Evolutionary conservation across 2,329 filamentous ascomycete genomes (phyloP).

Genomic region (Hymenoscyphus fructigenus): DNA sequence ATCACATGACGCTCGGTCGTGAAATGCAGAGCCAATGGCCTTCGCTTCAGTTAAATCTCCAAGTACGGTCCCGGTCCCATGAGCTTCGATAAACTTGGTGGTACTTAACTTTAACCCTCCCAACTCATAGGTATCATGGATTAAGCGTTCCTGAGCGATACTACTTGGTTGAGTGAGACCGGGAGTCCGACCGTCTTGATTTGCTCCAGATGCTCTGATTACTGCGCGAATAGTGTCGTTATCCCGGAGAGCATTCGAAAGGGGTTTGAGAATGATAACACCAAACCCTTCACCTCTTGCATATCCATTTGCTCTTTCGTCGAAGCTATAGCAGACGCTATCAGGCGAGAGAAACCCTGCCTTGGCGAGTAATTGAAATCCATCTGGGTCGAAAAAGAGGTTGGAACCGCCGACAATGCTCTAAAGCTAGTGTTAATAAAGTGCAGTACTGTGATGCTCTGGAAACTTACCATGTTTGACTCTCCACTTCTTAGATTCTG

Average conservation of each 20-base stretch:
- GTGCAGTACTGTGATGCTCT: too few species aligned
- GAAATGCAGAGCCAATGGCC: not conserved
- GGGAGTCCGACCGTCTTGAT: slow-evolving; percentile 45
- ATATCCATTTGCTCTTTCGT: slow-evolving; percentile 17
- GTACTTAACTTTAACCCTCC: slow-evolving; percentile 5
- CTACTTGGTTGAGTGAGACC: slow-evolving; percentile 48
- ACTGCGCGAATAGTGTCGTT: slow-evolving; percentile 33
- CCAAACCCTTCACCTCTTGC: slow-evolving; percentile 51
- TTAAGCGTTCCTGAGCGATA: slow-evolving; percentile 39
- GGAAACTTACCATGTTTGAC: too few species aligned
- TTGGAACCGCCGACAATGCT: too few species aligned
- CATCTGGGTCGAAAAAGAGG: too few species aligned
- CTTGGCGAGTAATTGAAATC: too few species aligned
- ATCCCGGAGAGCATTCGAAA: slow-evolving; percentile 51
- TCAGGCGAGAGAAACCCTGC: slow-evolving; percentile 36
- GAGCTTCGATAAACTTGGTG: not conserved
- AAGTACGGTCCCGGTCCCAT: not conserved
- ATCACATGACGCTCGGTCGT: too few species aligned
- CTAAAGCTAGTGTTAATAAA: too few species aligned
- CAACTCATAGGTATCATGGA: slow-evolving; percentile 9
- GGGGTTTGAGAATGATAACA: slow-evolving; percentile 56
- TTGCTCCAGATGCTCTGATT: slow-evolving; percentile 42
- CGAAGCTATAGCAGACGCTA: slow-evolving; percentile 41
- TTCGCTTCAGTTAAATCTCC: not conserved
- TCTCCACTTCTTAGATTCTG: too few species aligned